Evolutionary conservation across 129 eudicot species (phyloP).

Genomic region (Erigeron canadensis): DNA sequence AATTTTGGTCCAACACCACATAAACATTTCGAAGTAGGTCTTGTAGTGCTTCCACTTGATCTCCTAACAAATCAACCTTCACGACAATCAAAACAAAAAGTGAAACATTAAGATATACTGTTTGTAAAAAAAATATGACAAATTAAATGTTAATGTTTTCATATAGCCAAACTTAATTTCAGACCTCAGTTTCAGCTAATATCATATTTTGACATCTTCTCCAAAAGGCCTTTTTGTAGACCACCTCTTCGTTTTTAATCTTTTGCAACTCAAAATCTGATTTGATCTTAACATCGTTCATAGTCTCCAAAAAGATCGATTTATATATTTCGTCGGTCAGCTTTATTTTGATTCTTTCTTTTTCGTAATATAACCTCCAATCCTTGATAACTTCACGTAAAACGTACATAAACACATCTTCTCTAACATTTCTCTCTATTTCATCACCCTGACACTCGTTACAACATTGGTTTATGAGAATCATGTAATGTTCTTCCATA

Average conservation of each 20-base stretch:
- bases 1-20: constrained; percentile 40
- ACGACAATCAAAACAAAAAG: neutral
- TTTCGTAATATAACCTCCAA: constrained; percentile 10
- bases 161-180: neutral
- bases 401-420: constrained; percentile 14
- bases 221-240: constrained; percentile 59
- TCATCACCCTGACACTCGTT: constrained; percentile 27
- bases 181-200: constrained; percentile 77
- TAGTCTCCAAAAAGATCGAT: constrained; percentile 16
- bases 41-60: constrained; percentile 71
- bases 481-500: constrained; percentile 44
- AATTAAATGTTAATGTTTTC: neutral
- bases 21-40: constrained; percentile 56
- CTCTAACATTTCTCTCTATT: constrained; percentile 18
- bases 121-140: neutral
- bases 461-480: constrained; percentile 38
- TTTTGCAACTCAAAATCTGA: constrained; percentile 19
- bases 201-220: constrained; percentile 58
- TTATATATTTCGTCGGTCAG: constrained; percentile 37
- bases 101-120: neutral
- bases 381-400: constrained; percentile 23
- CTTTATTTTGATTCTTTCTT: constrained; percentile 1
- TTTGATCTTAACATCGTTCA: constrained; percentile 25
- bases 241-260: constrained; percentile 25
- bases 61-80: constrained; percentile 79